phyloP scores from a whole-genome alignment of 306 rosid species.

The Ormosia semicastrata region DNA sequence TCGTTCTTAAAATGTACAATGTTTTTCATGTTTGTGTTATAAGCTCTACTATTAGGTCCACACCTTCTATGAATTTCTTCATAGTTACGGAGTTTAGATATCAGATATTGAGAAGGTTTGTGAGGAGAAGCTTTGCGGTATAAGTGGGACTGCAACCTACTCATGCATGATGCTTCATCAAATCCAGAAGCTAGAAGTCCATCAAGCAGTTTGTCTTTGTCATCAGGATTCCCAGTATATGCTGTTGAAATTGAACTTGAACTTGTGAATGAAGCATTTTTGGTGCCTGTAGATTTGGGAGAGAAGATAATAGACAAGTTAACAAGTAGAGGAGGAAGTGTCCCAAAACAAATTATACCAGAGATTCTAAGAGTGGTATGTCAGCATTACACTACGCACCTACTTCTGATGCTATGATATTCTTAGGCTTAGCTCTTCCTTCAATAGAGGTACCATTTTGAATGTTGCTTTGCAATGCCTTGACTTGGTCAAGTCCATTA shows the following conservation, averaged over 20 bases:
- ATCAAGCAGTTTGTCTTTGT: slow-evolving; percentile 42
- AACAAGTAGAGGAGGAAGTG: neutral
- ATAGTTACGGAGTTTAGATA: slow-evolving; percentile 52
- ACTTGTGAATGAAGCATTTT: neutral
- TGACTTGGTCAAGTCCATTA: neutral
- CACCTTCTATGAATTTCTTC: slow-evolving; percentile 52
- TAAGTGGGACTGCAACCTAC: slow-evolving; percentile 47
- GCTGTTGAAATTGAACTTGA: neutral
- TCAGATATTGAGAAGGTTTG: slow-evolving; percentile 55
- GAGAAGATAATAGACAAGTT: neutral
- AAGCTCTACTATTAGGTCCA: slow-evolving; percentile 46
- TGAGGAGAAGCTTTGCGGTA: slow-evolving; percentile 41
- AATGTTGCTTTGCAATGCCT: neutral
- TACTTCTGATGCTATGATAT: neutral
- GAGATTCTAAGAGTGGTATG: neutral
- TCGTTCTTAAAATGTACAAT: slow-evolving; percentile 26
- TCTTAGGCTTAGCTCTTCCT: neutral
- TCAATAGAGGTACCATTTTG: neutral
- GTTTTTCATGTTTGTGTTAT: slow-evolving; percentile 30
- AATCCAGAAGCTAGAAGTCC: slow-evolving; percentile 53
- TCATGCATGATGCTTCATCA: slow-evolving; percentile 50
- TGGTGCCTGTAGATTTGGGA: neutral
- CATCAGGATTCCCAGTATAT: neutral
- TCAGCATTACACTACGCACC: neutral
- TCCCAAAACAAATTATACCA: neutral